These are phyloP conservation scores for Lachnellula willkommii DNA, from an alignment of 2,329 filamentous ascomycete species.

Conservation along the genomic window DNA sequence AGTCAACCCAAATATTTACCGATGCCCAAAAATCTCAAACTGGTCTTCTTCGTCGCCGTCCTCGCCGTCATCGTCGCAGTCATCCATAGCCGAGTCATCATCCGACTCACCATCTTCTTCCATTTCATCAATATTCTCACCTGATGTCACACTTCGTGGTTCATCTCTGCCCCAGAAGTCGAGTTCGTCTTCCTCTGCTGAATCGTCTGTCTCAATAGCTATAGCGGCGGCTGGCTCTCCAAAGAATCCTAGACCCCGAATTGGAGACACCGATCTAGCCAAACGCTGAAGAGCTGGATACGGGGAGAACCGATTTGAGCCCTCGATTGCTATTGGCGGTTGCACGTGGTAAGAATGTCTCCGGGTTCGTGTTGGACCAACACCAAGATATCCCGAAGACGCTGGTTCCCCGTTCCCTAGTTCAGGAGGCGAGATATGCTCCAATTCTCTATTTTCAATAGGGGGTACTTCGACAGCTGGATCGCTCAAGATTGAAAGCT, in stretches of 20 bases:
- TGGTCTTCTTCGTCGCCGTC: conserved; percentile 43
- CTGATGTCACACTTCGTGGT: conserved; percentile 28
- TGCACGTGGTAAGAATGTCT: conserved; percentile 29
- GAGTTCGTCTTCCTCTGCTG: conserved; percentile 44
- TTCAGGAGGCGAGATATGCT: conserved; percentile 15
- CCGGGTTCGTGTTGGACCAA: conserved; percentile 18
- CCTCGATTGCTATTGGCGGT: conserved; percentile 6
- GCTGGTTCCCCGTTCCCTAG: conserved; percentile 14
- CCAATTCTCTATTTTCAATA: conserved; percentile 21
- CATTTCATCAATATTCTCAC: conserved; percentile 24
- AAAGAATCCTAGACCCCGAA: conserved; percentile 29
- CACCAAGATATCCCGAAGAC: conserved; percentile 8
- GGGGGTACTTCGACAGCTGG: conserved; percentile 25
- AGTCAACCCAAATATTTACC: conserved; percentile 29
- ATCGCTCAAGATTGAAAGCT: conserved; percentile 54
- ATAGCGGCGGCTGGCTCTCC: conserved; percentile 24
- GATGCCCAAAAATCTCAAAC: conserved; percentile 49
- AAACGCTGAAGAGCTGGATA: conserved; percentile 25
- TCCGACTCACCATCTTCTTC: conserved; percentile 33
- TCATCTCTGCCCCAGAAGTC: conserved; percentile 45
- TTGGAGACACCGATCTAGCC: conserved; percentile 31
- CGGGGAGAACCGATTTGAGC: conserved; percentile 20
- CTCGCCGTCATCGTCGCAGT: conserved; percentile 37
- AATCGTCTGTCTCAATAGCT: conserved; percentile 43
- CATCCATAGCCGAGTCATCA: conserved; percentile 34